phyloP scores from a whole-genome alignment of 139 green algal species.

The Limnomonas spitsbergensis region DNA sequence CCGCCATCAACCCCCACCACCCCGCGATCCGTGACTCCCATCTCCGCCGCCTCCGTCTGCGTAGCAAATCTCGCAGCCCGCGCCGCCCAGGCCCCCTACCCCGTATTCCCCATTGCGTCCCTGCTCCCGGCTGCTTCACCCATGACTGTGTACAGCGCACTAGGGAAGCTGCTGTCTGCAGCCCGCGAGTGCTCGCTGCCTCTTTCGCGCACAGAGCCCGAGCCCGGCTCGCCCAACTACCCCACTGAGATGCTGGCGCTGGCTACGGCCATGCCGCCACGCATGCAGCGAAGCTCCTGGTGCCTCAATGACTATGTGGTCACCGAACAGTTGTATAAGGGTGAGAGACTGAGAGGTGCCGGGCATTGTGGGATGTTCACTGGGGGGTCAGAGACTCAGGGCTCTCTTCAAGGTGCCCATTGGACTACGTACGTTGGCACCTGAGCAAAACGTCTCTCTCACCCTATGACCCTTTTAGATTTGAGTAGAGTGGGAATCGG shows the following conservation, averaged over 20 bases:
- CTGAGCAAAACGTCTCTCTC: too few relatives aligned
- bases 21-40: not conserved
- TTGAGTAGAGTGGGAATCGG: too few relatives aligned
- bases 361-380: not conserved
- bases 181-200: not conserved
- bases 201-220: not conserved
- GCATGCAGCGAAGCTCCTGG: constrained; percentile 51
- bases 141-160: constrained; percentile 5
- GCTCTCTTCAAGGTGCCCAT: too few relatives aligned
- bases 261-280: constrained; percentile 28
- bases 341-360: constrained; percentile 6
- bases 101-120: too few relatives aligned
- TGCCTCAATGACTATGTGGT: constrained; percentile 51
- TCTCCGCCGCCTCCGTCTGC: not conserved
- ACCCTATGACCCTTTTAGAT: too few relatives aligned
- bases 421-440: too few relatives aligned
- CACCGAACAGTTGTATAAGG: constrained; percentile 55
- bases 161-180: not conserved
- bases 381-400: not conserved
- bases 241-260: constrained; percentile 12
- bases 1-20: not conserved
- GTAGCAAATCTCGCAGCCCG: not conserved
- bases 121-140: too few relatives aligned
- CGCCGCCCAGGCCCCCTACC: not conserved
- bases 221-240: constrained; percentile 12